Conservation (phyloP, 2,329 filamentous ascomycete genomes). For the Chaetomium strumarium region DNA sequence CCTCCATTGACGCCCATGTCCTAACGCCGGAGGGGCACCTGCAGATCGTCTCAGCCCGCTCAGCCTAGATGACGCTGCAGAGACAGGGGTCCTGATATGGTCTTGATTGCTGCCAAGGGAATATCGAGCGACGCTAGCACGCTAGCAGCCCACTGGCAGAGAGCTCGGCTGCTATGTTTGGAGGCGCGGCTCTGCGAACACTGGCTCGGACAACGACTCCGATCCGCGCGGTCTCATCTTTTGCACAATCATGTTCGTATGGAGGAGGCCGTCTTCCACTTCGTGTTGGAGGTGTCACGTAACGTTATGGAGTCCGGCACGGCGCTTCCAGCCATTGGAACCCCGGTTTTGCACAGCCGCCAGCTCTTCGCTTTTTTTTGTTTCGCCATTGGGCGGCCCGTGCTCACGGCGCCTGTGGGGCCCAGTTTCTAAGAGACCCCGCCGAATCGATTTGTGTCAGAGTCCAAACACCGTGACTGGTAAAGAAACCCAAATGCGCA, state of each 20-base stretch:
- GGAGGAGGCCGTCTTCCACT: neutral
- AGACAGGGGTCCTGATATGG: constrained; percentile 12
- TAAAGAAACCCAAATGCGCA: no score
- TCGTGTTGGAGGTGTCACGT: constrained; percentile 1
- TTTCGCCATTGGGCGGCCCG: constrained; percentile 6
- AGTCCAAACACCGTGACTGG: no score
- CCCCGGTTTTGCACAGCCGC: constrained; percentile 13
- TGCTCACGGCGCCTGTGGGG: constrained; percentile 5
- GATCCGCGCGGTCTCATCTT: neutral
- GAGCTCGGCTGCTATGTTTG: neutral
- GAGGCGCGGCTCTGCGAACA: neutral
- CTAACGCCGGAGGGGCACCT: constrained; percentile 7
- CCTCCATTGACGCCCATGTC: constrained; percentile 2
- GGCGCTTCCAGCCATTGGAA: constrained; percentile 2
- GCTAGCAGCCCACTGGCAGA: constrained; percentile 6
- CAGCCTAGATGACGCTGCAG: constrained; percentile 22
- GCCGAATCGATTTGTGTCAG: neutral
- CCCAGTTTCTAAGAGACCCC: neutral
- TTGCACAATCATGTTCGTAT: neutral
- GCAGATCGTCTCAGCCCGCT: constrained; percentile 20
- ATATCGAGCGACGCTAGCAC: constrained; percentile 3
- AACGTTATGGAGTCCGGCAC: no score
- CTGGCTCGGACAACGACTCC: neutral
- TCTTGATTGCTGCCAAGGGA: constrained; percentile 10
- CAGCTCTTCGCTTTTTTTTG: constrained; percentile 14